phyloP scores from a whole-genome alignment of 805 yeast genomes.

The Naumovozyma castellii region DNA sequence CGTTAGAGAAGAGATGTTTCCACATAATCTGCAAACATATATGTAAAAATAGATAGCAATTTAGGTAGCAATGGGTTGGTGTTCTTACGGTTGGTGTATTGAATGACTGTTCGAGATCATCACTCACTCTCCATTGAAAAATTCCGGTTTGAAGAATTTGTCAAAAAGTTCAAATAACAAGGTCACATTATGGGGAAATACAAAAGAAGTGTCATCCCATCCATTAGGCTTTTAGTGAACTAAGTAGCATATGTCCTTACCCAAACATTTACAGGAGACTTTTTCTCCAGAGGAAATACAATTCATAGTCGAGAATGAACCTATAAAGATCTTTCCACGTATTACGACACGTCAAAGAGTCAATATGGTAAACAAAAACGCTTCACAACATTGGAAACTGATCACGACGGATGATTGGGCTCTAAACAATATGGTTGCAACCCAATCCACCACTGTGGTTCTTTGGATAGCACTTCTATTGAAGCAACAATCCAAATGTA shows the following conservation, averaged over 20 bases:
- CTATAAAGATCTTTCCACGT: constrained; percentile 67
- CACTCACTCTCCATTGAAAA: not conserved
- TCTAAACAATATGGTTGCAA: constrained; percentile 37
- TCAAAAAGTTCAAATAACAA: not conserved
- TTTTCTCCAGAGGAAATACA: constrained; percentile 71
- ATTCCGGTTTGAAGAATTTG: not conserved
- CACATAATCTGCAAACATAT: constrained; percentile 9
- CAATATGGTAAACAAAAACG: constrained; percentile 2
- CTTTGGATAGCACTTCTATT: constrained; percentile 81
- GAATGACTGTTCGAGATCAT: not conserved
- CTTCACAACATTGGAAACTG: constrained; percentile 15
- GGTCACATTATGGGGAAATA: not conserved
- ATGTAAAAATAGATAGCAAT: not conserved
- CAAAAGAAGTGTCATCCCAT: not conserved
- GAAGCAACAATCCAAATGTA: constrained; percentile 78
- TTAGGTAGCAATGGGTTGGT: not conserved
- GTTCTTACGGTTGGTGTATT: too few relatives aligned
- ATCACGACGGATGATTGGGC: constrained; percentile 32
- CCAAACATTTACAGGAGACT: constrained; percentile 41
- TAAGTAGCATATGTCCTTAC: constrained; percentile 67
- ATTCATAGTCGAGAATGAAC: constrained; percentile 76
- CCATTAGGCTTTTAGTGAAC: too few relatives aligned
- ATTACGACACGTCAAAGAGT: constrained; percentile 25
- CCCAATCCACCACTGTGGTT: constrained; percentile 64
- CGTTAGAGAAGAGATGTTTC: constrained; percentile 10